phyloP scores from a whole-genome alignment of 2,329 filamentous ascomycete genomes.

The Colletotrichum viniferum region DNA sequence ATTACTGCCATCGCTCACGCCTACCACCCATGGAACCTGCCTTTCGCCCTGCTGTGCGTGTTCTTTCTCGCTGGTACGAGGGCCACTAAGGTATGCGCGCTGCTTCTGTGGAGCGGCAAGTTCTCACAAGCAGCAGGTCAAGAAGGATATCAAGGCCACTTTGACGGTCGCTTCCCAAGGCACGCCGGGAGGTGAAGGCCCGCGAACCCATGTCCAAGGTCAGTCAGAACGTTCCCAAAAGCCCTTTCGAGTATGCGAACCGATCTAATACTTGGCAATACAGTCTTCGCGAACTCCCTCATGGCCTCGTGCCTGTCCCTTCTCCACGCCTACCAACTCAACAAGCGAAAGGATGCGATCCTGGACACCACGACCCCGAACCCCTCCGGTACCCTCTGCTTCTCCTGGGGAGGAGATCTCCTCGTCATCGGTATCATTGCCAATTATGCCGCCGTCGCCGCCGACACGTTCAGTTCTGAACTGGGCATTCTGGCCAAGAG shows the following conservation, averaged over 20 bases:
- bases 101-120: not conserved
- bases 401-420: constrained; percentile 65
- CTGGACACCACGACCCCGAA: constrained; percentile 32
- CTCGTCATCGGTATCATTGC: constrained; percentile 70
- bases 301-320: constrained; percentile 71
- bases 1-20: constrained; percentile 64
- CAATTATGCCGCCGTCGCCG: constrained; percentile 90
- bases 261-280: not conserved
- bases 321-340: constrained; percentile 65
- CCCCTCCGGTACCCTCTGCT: constrained; percentile 55
- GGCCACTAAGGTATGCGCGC: constrained; percentile 74
- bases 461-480: constrained; percentile 95
- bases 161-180: constrained; percentile 81
- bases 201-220: constrained; percentile 84
- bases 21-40: constrained; percentile 91
- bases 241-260: not conserved
- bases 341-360: constrained; percentile 47
- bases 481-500: constrained; percentile 85
- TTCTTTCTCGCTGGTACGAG: constrained; percentile 88
- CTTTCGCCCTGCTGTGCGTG: constrained; percentile 80
- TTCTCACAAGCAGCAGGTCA: constrained; percentile 61
- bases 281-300: constrained; percentile 84
- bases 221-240: constrained; percentile 4
- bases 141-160: constrained; percentile 82
- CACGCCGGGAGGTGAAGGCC: constrained; percentile 76